Evolutionary conservation across 805 yeast species (phyloP).

Genomic region (Millerozyma acaciae): DNA sequence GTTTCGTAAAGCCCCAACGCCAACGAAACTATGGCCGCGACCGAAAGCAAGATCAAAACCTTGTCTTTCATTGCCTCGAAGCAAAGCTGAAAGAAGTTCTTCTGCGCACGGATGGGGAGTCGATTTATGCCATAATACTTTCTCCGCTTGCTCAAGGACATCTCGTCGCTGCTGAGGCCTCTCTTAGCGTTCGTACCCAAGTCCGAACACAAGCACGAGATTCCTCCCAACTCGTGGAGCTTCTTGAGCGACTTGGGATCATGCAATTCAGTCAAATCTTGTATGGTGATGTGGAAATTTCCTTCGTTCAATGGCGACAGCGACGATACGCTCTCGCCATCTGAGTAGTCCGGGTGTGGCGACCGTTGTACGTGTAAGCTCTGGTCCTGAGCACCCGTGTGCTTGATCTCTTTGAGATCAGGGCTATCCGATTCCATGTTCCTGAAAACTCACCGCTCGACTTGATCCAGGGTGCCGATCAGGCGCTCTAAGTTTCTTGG

Average conservation of each 20-base stretch:
- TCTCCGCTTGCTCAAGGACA: constrained; percentile 32
- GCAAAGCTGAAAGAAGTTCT: constrained; percentile 64
- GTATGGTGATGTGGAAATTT: constrained; percentile 9
- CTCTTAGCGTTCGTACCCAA: constrained; percentile 32
- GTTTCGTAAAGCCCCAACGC: constrained; percentile 91
- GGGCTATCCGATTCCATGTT: no score
- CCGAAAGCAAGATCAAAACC: constrained; percentile 74
- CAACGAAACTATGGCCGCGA: constrained; percentile 86
- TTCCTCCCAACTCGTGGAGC: constrained; percentile 45
- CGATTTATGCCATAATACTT: constrained; percentile 63
- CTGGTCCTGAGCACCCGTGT: no score
- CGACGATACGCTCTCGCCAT: constrained; percentile 7
- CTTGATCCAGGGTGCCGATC: no score
- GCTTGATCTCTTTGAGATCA: no score
- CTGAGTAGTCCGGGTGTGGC: constrained; percentile 2
- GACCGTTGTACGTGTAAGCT: no score
- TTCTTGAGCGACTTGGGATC: constrained; percentile 57
- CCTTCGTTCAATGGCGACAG: constrained; percentile 15
- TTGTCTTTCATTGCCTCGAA: constrained; percentile 88
- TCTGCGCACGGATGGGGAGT: constrained; percentile 69
- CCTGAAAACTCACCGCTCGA: no score
- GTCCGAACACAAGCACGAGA: constrained; percentile 26
- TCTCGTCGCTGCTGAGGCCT: constrained; percentile 42
- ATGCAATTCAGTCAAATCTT: constrained; percentile 46
- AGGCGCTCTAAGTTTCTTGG: no score